Conservation (phyloP, 2,329 filamentous ascomycete species). For the Sporothrix globosa region DNA sequence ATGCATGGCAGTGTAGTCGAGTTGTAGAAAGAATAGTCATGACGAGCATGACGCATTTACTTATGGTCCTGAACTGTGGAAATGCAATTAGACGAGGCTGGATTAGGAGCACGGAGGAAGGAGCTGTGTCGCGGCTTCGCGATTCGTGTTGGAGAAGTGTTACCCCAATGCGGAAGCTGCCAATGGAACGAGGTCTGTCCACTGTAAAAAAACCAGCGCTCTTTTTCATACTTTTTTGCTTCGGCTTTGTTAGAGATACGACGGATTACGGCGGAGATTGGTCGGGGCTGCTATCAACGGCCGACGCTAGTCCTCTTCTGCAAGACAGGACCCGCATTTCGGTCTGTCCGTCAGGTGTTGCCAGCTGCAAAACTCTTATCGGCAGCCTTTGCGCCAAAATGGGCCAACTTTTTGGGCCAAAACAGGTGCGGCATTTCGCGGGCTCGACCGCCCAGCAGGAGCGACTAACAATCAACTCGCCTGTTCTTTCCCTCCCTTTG, state of each 20-base stretch:
- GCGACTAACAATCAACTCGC: conserved; percentile 4
- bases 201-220: conserved; percentile 19
- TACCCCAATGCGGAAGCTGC: conserved; percentile 29
- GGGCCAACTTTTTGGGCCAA: not conserved
- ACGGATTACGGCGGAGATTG: conserved; percentile 37
- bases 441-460: conserved; percentile 7
- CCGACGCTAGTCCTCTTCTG: conserved; percentile 32
- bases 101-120: not conserved
- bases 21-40: not conserved
- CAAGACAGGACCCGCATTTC: not conserved
- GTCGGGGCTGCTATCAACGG: conserved; percentile 27
- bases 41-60: not conserved
- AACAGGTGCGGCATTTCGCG: conserved; percentile 31
- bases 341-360: not conserved
- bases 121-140: conserved; percentile 26
- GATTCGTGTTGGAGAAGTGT: conserved; percentile 4
- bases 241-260: conserved; percentile 26
- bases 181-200: not conserved
- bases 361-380: conserved; percentile 28
- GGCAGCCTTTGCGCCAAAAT: conserved; percentile 28
- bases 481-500: conserved; percentile 24
- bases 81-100: not conserved
- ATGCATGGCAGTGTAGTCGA: not conserved
- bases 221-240: not conserved
- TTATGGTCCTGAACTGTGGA: conserved; percentile 1